A percentile compares a stretch with the other conserved stretches of the same genome.
Evolutionary conservation across 2,329 filamentous ascomycete species (phyloP).

Genomic region (Alternaria rosae): DNA sequence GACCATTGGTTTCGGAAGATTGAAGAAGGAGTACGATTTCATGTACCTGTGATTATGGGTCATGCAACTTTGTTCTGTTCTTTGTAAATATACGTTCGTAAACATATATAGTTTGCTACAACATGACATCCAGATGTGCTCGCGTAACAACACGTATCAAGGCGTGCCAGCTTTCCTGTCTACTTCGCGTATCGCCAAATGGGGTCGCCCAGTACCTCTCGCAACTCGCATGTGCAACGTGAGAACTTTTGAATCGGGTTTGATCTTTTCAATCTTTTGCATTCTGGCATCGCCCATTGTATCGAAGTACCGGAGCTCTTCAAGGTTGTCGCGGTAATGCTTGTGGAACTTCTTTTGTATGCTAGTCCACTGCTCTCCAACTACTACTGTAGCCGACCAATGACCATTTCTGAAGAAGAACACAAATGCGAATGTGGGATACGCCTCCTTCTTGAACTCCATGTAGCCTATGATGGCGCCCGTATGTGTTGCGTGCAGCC

Average conservation of each 20-base stretch:
- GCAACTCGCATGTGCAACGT: conserved; percentile 5
- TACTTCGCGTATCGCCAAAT: not conserved
- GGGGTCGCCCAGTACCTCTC: conserved; percentile 1
- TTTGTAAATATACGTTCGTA: not conserved
- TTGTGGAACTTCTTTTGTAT: conserved; percentile 8
- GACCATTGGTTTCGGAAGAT: conserved; percentile 23
- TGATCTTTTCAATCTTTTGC: not conserved
- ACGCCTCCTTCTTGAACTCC: not conserved
- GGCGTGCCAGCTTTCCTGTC: not conserved
- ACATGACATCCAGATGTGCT: not conserved
- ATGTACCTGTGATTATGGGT: not conserved
- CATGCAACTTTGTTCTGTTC: not conserved
- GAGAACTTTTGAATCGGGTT: not conserved
- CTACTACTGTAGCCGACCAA: conserved; percentile 5
- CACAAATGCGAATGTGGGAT: conserved; percentile 3
- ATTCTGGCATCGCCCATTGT: conserved; percentile 1
- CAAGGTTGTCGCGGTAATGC: conserved; percentile 1
- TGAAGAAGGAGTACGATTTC: conserved; percentile 31
- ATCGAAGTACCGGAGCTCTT: conserved; percentile 2
- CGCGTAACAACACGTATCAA: not conserved
- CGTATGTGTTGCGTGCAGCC: conserved; percentile 7
- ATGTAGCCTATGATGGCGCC: conserved; percentile 10
- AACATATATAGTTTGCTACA: not conserved
- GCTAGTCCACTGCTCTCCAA: not conserved
- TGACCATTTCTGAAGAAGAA: conserved; percentile 9